Base-by-base conservation (phyloP, 805 yeast genomes). In the Wickerhamiella shivajii region DNA sequence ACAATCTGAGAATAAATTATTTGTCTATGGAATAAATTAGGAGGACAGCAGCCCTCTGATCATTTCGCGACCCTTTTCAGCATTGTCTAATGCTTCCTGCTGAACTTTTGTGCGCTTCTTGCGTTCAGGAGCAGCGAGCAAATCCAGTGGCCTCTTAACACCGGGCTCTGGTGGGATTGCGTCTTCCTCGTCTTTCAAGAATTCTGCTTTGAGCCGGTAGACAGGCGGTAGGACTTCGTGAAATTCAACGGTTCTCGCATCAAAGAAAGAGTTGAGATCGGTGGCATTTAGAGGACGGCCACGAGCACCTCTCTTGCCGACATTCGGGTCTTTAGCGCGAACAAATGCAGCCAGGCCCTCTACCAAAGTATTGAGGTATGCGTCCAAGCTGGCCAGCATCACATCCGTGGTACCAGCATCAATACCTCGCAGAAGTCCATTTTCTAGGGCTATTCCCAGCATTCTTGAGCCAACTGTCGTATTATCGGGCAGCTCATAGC, bases 371-470 rank as follows among this genome's bases (percentile, higher is more conserved):
- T 76, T 78, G 42, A 90, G 55, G 55, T 84, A 87, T 21, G 68
- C 63, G 49, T 87, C 96, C 27, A 90, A 59, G 0, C 95, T 96
- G n/a, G 78, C 54, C 15, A 74, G 60, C 41, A 85, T 52, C 13
- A 90, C 59, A 36, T 84, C 93, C n/a, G 79, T 68, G 5, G 77
- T 79, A 14, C 72, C 74, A n/a, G 74, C 66, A 28, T 72, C 74
- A n/a, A 87, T 63, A 11, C 74, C 71, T 1, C 93, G 93, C 0
- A 84, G 65, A 6, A 90, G 59, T 0, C 98, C 98, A 50, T 83
- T 73, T 48, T 90, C 97, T 46, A 95, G 66, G 43, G 90, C 77
- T 7, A 78, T 73, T 48, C 93, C 90, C 14, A 74, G 56, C 64
- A 90, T 73, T 33, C 84, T 64, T 9, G 73, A 59, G 33, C 71